Percentiles rank a stretch among this genome's conserved stretches.
These are phyloP conservation scores for Ustilago lituana DNA, from an alignment of 1,284 basidiomycete genomes.

Conservation along the genomic window DNA sequence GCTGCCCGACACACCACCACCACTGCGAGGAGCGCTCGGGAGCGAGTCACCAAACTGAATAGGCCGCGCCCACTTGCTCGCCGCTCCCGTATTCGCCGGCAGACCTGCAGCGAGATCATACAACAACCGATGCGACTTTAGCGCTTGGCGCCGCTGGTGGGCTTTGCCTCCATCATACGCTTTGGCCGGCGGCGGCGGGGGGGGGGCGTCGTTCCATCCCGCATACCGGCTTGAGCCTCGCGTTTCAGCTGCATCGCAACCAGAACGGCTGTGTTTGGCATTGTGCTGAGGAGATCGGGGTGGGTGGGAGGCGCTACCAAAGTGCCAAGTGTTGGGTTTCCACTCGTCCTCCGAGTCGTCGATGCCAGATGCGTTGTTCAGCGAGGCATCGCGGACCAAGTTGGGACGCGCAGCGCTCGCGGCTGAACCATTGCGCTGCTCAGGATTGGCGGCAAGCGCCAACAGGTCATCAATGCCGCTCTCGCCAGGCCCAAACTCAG, in stretches of 20 bases:
- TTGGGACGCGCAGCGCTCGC: conserved; percentile 6
- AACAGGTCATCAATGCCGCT: conserved; percentile 62
- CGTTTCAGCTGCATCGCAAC: not conserved
- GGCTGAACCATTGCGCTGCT: not conserved
- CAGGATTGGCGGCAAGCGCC: conserved; percentile 18
- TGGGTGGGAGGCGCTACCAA: conserved; percentile 29
- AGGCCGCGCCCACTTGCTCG: conserved; percentile 63
- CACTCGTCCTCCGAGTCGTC: conserved; percentile 40
- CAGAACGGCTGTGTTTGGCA: not conserved
- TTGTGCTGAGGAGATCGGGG: not conserved
- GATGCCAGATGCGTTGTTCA: conserved; percentile 14
- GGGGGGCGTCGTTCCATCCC: conserved; percentile 60
- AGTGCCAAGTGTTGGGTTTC: conserved; percentile 59
- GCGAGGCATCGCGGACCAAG: conserved; percentile 12
- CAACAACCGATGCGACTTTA: conserved; percentile 47
- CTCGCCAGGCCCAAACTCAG: conserved; percentile 46
- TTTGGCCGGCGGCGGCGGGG: conserved; percentile 37
- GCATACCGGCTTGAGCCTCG: conserved; percentile 12
- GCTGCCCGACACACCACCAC: not conserved
- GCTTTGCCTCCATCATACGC: conserved; percentile 52
- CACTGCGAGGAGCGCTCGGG: conserved; percentile 8
- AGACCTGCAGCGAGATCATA: conserved; percentile 61
- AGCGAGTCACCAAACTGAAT: conserved; percentile 62
- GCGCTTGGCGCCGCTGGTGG: conserved; percentile 23
- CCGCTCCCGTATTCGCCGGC: conserved; percentile 59